Percentiles rank a stretch among this genome's conserved stretches.
phyloP scores from a whole-genome alignment of 2,329 filamentous ascomycete genomes.

The Aspergillus jensenii region DNA sequence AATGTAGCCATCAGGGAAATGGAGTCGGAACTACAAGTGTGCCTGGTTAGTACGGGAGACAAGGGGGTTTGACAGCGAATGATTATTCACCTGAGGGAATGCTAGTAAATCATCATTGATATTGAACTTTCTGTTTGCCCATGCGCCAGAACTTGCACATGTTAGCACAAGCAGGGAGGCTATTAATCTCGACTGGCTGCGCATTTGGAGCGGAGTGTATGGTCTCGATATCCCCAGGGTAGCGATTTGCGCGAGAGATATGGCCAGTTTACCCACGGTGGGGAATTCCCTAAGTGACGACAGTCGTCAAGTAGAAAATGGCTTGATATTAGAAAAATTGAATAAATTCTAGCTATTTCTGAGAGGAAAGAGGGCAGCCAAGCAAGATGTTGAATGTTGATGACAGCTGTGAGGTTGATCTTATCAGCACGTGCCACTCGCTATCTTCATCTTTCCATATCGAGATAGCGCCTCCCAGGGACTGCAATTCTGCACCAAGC shows the following conservation, averaged over 20 bases:
- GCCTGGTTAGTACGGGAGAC: neutral
- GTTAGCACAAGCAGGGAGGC: constrained; percentile 33
- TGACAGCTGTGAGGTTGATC: constrained; percentile 12
- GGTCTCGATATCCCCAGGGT: neutral
- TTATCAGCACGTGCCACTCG: constrained; percentile 19
- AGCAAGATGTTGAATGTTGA: neutral
- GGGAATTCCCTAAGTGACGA: neutral
- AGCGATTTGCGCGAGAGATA: neutral
- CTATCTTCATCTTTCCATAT: neutral
- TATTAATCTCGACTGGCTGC: constrained; percentile 20
- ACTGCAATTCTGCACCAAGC: neutral
- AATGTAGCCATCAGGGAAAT: constrained; percentile 72
- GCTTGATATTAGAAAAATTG: neutral
- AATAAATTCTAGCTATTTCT: neutral
- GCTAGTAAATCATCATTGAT: constrained; percentile 86
- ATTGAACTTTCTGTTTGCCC: constrained; percentile 68
- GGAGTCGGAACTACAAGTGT: constrained; percentile 69
- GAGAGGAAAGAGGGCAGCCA: neutral
- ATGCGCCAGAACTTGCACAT: constrained; percentile 34
- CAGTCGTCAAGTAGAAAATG: neutral
- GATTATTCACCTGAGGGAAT: constrained; percentile 70
- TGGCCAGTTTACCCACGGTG: neutral
- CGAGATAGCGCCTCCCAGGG: neutral
- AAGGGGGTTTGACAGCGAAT: neutral
- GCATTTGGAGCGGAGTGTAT: constrained; percentile 21